phyloP scores from a whole-genome alignment of 495 filamentous ascomycete genomes.

The Neurospora sp. region DNA sequence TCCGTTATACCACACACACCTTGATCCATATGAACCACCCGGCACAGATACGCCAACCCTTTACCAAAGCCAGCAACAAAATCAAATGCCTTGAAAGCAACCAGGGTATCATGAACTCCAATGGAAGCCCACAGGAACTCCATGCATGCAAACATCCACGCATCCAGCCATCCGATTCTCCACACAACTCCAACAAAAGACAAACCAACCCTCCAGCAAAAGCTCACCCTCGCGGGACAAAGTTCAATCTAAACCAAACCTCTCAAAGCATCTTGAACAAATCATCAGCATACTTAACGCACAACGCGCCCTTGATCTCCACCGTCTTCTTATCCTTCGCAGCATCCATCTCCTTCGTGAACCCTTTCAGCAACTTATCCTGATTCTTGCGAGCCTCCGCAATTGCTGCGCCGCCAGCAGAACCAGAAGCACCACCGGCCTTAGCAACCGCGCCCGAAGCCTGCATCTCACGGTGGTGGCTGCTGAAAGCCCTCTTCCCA shows the following conservation, averaged over 20 bases:
- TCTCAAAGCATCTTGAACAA: constrained; percentile 11
- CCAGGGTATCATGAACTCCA: background rate
- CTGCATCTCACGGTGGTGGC: background rate
- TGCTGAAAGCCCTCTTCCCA: background rate
- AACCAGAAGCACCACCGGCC: background rate
- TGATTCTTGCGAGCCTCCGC: constrained; percentile 8
- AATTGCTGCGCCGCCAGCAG: no score
- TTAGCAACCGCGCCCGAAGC: background rate
- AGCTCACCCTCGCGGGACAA: background rate
- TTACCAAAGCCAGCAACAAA: background rate
- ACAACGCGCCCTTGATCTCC: constrained; percentile 7
- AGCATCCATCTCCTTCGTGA: constrained; percentile 9
- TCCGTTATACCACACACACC: no score
- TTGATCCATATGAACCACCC: no score
- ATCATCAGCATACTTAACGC: constrained; percentile 16
- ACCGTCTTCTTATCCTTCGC: constrained; percentile 8
- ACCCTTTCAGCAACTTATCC: constrained; percentile 9
- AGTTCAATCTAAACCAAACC: background rate
- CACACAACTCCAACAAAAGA: background rate
- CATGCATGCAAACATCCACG: background rate
- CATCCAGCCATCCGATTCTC: background rate
- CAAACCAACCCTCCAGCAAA: background rate
- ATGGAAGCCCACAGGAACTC: background rate
- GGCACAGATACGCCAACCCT: background rate
- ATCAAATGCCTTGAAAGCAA: background rate